Base-by-base conservation (phyloP, 2,329 filamentous ascomycete species). In the Aspergillus tubingensis region DNA sequence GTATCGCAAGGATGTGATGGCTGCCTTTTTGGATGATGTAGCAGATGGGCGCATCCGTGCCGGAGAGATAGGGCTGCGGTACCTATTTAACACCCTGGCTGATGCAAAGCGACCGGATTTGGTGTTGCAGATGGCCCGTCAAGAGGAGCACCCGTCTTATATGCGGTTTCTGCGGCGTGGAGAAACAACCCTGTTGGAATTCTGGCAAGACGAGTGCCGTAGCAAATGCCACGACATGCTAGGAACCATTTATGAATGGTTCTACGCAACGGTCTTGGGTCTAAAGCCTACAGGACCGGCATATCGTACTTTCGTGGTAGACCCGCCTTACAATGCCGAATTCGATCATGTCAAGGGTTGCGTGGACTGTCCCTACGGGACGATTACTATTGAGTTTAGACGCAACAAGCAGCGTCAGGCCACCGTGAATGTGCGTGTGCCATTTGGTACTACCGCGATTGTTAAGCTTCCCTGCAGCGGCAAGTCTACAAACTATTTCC, bases 151-250 rank as follows among this genome's bases (percentile, higher is more conserved):
- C 49, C 80, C 80, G 0, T 79, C 75, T 0, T 82, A 82, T 59
- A 80, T 82, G 79, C 77, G 80, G 0, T 81, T 82, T 64, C 63
- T 82, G 1, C 70, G 79, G 1, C 71, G 75, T 2, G 79, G 80
- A 0, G 80, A 82, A 47, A 91, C 88, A 73, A 92, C 91, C 66
- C 80, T 97, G 1, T 82, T 96, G 8, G 87, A 87, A 54, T 91
- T 94, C 70, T 97, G 92, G 92, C 85, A 96, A 69, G 82, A 84
- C 23, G 90, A 88, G 69, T 90, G 91, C 17, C 91, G 96, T 76
- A 81, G 80, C 63, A 97, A 96, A 76, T 80, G 79, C 50, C 80
- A 82, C 62, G 80, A 82, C 63, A 81, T 82, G 79, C 70, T 82
- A 6, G 80, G 80, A 0, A 81, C 77, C 0, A 80, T 81, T 32